These are phyloP conservation scores for Kodamaea ohmeri DNA, from an alignment of 1,139 yeast genomes.

Conservation along the genomic window DNA sequence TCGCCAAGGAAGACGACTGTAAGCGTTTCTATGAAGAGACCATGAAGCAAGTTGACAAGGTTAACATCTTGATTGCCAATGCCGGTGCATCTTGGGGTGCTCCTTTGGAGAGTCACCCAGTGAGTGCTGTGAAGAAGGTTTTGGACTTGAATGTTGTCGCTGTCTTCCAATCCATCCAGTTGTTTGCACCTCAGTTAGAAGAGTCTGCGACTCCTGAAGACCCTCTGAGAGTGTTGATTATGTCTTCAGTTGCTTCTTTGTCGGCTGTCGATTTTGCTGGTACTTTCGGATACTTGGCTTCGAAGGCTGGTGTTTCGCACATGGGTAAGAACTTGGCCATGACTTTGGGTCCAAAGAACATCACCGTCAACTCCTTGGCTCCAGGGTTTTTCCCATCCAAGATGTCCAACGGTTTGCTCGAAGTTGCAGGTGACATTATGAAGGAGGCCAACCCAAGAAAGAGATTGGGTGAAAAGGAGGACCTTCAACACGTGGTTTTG, in stretches of 20 bases:
- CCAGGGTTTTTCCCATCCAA: slow-evolving; percentile 81
- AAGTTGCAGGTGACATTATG: slow-evolving; percentile 51
- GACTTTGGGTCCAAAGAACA: slow-evolving; percentile 63
- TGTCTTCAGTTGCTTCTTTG: slow-evolving; percentile 60
- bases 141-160: slow-evolving; percentile 65
- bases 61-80: slow-evolving; percentile 69
- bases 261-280: slow-evolving; percentile 49
- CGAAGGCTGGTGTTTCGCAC: slow-evolving; percentile 77
- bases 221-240: slow-evolving; percentile 65
- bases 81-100: slow-evolving; percentile 87
- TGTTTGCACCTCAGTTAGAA: slow-evolving; percentile 56
- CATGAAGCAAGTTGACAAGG: slow-evolving; percentile 37
- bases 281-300: slow-evolving; percentile 68
- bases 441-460: slow-evolving; percentile 55
- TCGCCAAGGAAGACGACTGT: slow-evolving; percentile 52
- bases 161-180: slow-evolving; percentile 67
- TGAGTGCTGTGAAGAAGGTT: slow-evolving; percentile 61
- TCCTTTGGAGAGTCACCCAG: slow-evolving; percentile 59
- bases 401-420: slow-evolving; percentile 68
- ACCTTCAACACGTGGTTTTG: slow-evolving; percentile 57
- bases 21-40: slow-evolving; percentile 46
- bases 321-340: slow-evolving; percentile 61
- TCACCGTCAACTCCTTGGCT: slow-evolving; percentile 67
- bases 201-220: slow-evolving; percentile 54
- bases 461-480: slow-evolving; percentile 63